Conservation (phyloP, 106 monocot species). For the Dactylorhiza incarnata region DNA sequence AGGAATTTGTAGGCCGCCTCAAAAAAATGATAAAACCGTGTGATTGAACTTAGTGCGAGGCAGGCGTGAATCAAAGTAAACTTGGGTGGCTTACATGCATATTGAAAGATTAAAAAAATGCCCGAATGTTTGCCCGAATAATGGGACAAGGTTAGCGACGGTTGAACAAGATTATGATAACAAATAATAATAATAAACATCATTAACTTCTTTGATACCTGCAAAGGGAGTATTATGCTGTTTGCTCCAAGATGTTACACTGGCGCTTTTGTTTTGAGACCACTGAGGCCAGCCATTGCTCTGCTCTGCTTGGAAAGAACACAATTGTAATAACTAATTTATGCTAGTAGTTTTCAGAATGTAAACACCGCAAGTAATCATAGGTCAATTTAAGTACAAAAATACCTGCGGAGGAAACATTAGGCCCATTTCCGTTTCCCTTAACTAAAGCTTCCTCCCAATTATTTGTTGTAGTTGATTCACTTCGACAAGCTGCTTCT, state of each 20-base stretch:
- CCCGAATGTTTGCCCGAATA: too few relatives aligned
- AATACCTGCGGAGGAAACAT: not conserved
- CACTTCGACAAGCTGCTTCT: not conserved
- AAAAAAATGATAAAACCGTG: too few relatives aligned
- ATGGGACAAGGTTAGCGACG: too few relatives aligned
- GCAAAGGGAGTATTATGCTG: not conserved
- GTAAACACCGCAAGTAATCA: not conserved
- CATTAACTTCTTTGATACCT: not conserved
- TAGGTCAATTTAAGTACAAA: not conserved
- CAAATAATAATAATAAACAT: not conserved
- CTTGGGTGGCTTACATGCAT: too few relatives aligned
- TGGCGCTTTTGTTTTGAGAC: slow-evolving; percentile 15
- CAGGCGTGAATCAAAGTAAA: too few relatives aligned
- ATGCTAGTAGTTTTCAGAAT: not conserved
- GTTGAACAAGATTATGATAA: too few relatives aligned
- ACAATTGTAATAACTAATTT: not conserved
- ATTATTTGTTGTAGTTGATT: slow-evolving; percentile 2
- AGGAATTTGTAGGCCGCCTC: too few relatives aligned
- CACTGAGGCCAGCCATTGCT: slow-evolving; percentile 28
- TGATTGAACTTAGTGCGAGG: too few relatives aligned
- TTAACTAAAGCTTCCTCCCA: slow-evolving; percentile 3
- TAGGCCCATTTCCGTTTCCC: not conserved
- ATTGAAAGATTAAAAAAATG: too few relatives aligned
- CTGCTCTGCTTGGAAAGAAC: slow-evolving; percentile 10
- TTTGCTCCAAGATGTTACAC: not conserved